phyloP scores from a whole-genome alignment of 352 stramenopile genomes.

The Pythium utonaiense region DNA sequence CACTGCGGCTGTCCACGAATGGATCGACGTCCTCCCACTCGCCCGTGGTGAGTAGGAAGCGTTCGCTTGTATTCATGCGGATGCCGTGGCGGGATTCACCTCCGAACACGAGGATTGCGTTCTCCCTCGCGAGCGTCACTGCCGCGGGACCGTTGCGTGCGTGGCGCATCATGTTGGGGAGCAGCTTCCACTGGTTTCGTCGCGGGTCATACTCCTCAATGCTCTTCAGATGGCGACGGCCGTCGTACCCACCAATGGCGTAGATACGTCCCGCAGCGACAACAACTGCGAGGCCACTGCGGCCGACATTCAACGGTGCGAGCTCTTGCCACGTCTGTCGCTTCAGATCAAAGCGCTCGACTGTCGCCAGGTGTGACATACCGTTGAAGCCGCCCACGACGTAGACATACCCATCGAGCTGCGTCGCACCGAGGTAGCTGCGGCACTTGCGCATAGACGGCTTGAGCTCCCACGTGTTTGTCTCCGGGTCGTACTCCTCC shows the following conservation, averaged over 20 bases:
- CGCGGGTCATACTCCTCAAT: constrained; percentile 59
- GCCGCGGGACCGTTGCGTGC: constrained; percentile 60
- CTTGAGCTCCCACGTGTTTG: constrained; percentile 45
- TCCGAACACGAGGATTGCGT: constrained; percentile 60
- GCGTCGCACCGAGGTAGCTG: constrained; percentile 58
- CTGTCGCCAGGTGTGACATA: constrained; percentile 43
- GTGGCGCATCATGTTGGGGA: constrained; percentile 45
- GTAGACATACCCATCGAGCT: constrained; percentile 53
- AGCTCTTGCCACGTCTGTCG: constrained; percentile 51
- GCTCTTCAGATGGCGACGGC: constrained; percentile 55
- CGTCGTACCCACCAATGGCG: constrained; percentile 70
- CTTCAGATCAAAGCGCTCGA: constrained; percentile 54
- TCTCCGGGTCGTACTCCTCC: constrained; percentile 51
- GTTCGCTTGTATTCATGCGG: constrained; percentile 61
- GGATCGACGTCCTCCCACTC: constrained; percentile 49
- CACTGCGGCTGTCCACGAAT: constrained; percentile 62
- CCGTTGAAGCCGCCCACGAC: constrained; percentile 71
- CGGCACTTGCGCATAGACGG: constrained; percentile 51
- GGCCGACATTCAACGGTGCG: constrained; percentile 41
- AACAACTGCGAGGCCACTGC: constrained; percentile 56
- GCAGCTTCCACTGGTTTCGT: constrained; percentile 40
- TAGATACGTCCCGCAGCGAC: constrained; percentile 46
- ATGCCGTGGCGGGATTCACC: constrained; percentile 63
- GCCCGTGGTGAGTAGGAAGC: constrained; percentile 35
- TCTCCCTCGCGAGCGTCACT: constrained; percentile 39